Percentiles rank a stretch among this genome's conserved stretches.
Conservation (phyloP, 1,139 yeast genomes). For the Hansenula sp. region DNA sequence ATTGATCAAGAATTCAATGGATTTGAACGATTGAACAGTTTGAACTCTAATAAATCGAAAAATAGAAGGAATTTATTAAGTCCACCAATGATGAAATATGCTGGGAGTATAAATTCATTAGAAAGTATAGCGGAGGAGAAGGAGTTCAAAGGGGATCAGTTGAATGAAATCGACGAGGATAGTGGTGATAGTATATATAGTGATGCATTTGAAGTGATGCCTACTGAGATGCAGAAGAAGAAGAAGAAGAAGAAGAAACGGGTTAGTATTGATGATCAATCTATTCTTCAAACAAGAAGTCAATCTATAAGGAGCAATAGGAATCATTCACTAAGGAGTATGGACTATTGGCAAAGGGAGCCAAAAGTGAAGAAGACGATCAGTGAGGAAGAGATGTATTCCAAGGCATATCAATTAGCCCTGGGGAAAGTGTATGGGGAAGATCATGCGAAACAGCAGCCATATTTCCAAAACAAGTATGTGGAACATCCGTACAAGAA, state of each 20-base stretch:
- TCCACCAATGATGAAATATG: constrained; percentile 1
- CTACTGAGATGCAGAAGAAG: constrained; percentile 5
- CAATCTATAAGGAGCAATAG: too few species aligned
- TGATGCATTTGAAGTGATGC: constrained; percentile 20
- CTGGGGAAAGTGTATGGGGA: constrained; percentile 25
- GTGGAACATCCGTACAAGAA: background rate
- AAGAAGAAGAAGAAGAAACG: constrained; percentile 2
- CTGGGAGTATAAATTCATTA: background rate
- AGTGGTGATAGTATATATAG: constrained; percentile 21
- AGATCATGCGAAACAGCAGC: background rate
- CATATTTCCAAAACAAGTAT: background rate
- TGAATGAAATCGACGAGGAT: constrained; percentile 10
- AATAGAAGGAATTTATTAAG: background rate
- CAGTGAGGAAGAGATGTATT: constrained; percentile 28
- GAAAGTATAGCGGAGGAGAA: background rate
- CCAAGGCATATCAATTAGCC: constrained; percentile 28
- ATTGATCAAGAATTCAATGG: background rate
- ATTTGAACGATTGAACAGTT: too few species aligned
- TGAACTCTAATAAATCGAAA: background rate
- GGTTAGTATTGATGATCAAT: constrained; percentile 1
- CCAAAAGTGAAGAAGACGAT: constrained; percentile 3
- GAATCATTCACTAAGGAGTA: background rate
- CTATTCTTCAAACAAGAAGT: background rate
- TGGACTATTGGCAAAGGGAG: background rate
- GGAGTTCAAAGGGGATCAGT: background rate